Conservation (phyloP, 2,329 filamentous ascomycete genomes). For the Fusarium sororula region DNA sequence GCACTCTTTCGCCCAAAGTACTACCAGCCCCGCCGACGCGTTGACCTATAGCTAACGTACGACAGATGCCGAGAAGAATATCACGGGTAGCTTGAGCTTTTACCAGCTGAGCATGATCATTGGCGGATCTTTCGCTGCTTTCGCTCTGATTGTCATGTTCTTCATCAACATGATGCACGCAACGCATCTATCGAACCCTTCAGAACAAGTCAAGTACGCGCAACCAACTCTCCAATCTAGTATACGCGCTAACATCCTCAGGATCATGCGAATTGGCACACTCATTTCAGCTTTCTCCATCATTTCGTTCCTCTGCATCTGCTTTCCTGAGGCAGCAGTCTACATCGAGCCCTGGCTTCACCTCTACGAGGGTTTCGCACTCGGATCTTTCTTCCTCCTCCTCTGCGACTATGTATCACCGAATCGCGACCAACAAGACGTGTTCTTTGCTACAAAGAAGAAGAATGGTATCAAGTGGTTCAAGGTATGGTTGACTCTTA, state of each 20-base stretch:
- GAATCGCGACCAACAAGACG: constrained; percentile 21
- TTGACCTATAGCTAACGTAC: background rate
- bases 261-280: constrained; percentile 31
- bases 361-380: constrained; percentile 27
- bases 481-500: background rate
- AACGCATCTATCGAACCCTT: constrained; percentile 30
- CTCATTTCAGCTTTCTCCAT: constrained; percentile 28
- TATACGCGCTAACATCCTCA: background rate
- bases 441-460: constrained; percentile 34
- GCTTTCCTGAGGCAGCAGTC: constrained; percentile 13
- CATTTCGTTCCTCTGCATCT: constrained; percentile 29
- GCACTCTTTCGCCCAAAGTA: constrained; percentile 17
- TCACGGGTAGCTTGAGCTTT: constrained; percentile 16
- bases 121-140: constrained; percentile 25
- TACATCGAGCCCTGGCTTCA: constrained; percentile 33
- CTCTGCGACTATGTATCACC: constrained; percentile 37
- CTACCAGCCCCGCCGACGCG: background rate
- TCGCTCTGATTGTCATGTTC: constrained; percentile 27
- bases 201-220: constrained; percentile 36
- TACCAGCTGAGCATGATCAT: constrained; percentile 32
- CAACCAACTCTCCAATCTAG: rapidly evolving
- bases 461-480: constrained; percentile 35
- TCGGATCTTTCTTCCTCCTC: constrained; percentile 34
- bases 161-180: constrained; percentile 24
- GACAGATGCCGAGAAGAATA: constrained; percentile 17